phyloP scores from a whole-genome alignment of 768 basidiomycete species.

The Tulasnella sp. region DNA sequence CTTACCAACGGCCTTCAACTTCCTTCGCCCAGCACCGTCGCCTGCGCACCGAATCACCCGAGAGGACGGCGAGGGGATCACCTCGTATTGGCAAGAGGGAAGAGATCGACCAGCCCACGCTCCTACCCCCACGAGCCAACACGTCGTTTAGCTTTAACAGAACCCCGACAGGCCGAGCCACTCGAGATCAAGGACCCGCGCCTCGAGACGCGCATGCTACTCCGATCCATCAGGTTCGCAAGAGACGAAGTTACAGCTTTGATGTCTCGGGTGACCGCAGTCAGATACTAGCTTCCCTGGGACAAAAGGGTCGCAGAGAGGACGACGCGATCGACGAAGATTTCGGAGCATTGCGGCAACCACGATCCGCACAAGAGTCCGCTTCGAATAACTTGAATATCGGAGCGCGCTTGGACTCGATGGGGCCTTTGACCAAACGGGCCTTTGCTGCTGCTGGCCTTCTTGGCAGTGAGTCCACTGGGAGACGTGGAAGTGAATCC shows the following conservation, averaged over 20 bases:
- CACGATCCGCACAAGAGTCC: not conserved
- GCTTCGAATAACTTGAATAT: not conserved
- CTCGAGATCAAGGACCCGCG: not conserved
- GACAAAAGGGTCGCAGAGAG: not conserved
- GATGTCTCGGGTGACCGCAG: not conserved
- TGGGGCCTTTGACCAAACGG: constrained; percentile 9
- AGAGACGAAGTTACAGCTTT: constrained; percentile 6
- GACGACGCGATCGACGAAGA: not conserved
- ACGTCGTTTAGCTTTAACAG: constrained; percentile 10
- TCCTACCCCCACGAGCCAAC: not conserved
- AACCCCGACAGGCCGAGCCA: not conserved
- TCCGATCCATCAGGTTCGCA: not conserved
- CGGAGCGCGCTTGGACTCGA: not conserved
- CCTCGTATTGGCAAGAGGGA: not conserved
- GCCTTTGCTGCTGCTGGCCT: constrained; percentile 12
- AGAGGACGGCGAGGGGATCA: not conserved
- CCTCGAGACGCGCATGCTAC: not conserved
- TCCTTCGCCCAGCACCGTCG: not conserved
- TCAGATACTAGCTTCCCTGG: not conserved
- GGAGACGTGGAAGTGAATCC: not conserved
- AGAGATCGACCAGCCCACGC: not conserved
- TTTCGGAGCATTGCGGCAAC: not conserved
- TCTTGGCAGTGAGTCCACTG: not conserved
- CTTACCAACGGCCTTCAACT: constrained; percentile 4
- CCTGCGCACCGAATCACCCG: not conserved